These are phyloP conservation scores for Kwoniella heveanensis DNA, from an alignment of 768 basidiomycete species.

Conservation along the genomic window DNA sequence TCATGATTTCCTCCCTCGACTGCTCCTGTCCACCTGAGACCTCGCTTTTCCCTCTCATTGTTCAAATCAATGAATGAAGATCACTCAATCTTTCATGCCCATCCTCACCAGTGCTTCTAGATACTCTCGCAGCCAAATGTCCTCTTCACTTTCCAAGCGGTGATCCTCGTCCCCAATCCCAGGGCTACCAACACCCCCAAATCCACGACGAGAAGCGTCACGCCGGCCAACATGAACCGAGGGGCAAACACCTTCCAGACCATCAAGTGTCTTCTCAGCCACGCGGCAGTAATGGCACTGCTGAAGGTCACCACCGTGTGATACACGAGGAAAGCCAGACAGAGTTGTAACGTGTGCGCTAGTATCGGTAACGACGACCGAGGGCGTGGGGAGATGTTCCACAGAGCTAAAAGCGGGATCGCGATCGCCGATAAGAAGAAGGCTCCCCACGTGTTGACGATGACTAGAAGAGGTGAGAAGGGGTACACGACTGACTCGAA, in stretches of 20 bases:
- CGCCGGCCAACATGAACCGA: slow-evolving; percentile 78
- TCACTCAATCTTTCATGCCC: too few relatives aligned
- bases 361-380: slow-evolving; percentile 47
- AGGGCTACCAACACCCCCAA: slow-evolving; percentile 67
- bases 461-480: slow-evolving; percentile 71
- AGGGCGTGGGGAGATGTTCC: slow-evolving; percentile 74
- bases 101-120: too few relatives aligned
- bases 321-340: slow-evolving; percentile 70
- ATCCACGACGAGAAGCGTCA: slow-evolving; percentile 72
- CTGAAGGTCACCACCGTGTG: slow-evolving; percentile 68
- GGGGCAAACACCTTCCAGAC: slow-evolving; percentile 99
- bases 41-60: too few relatives aligned
- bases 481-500: slow-evolving; percentile 73
- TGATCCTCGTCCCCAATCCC: slow-evolving; percentile 60
- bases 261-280: slow-evolving; percentile 83
- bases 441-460: slow-evolving; percentile 76
- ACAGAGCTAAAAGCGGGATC: slow-evolving; percentile 72
- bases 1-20: too few relatives aligned
- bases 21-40: too few relatives aligned
- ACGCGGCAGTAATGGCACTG: slow-evolving; percentile 71
- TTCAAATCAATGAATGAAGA: too few relatives aligned
- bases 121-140: slow-evolving; percentile 53
- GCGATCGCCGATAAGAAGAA: slow-evolving; percentile 69
- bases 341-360: slow-evolving; percentile 55
- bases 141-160: slow-evolving; percentile 50